phyloP scores from a whole-genome alignment of 1,284 basidiomycete species.

The Puccinia brachypodii region DNA sequence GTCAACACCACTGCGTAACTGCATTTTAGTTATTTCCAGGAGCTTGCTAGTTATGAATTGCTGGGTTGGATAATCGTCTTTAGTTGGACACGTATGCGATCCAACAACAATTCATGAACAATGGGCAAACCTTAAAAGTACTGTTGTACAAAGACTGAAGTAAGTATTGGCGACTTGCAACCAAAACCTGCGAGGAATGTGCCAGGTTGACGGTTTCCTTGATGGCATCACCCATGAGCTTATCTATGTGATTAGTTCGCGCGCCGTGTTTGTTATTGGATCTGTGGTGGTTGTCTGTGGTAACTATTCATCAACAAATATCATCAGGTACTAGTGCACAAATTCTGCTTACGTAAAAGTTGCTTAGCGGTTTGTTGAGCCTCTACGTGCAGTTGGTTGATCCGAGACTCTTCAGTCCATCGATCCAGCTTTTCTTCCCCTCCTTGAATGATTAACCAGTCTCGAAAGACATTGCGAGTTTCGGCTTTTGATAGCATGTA shows the following conservation, averaged over 20 bases:
- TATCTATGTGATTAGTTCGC: not conserved
- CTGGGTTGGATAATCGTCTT: not conserved
- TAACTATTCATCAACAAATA: not conserved
- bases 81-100: not conserved
- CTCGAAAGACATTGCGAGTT: conserved; percentile 20
- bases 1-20: conserved; percentile 28
- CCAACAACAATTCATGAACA: not conserved
- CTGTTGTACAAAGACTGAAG: conserved; percentile 35
- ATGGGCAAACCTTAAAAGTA: conserved; percentile 31
- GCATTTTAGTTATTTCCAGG: conserved; percentile 24
- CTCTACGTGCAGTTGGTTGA: conserved; percentile 16
- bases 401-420: conserved; percentile 37
- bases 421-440: conserved; percentile 18
- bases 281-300: not conserved
- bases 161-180: conserved; percentile 14
- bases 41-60: conserved; percentile 39
- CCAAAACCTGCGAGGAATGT: conserved; percentile 6
- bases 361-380: conserved; percentile 10
- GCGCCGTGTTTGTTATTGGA: not conserved
- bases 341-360: not conserved
- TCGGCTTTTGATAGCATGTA: conserved; percentile 20
- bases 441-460: conserved; percentile 21
- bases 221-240: not conserved
- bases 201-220: not conserved
- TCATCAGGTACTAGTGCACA: not conserved